phyloP scores from a whole-genome alignment of 176 grass and related monocot species.

The Ensete ventricosum region DNA sequence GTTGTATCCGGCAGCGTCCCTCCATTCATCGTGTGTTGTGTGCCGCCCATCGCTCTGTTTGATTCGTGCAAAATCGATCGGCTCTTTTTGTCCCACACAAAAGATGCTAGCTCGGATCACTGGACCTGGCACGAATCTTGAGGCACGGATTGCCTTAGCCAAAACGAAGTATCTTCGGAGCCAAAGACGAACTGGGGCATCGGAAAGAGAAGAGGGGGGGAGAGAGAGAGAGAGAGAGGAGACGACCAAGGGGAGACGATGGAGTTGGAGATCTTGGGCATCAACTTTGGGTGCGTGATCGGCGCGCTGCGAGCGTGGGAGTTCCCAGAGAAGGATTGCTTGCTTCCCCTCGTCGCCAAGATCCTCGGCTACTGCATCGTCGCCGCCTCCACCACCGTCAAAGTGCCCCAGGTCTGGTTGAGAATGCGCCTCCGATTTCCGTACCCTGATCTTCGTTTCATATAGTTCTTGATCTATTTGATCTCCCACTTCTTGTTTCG shows the following conservation, averaged over 20 bases:
- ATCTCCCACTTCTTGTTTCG: conserved; percentile 1
- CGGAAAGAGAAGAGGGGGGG: neutral
- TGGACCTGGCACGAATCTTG: too few relatives aligned
- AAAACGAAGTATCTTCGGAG: too few relatives aligned
- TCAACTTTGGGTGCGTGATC: conserved; percentile 78
- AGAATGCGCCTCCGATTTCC: neutral
- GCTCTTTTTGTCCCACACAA: too few relatives aligned
- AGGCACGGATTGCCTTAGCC: too few relatives aligned
- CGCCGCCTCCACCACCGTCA: conserved; percentile 91
- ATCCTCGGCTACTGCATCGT: conserved; percentile 90
- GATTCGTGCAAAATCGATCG: too few relatives aligned
- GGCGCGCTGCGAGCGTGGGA: conserved; percentile 38
- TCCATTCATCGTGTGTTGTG: too few relatives aligned
- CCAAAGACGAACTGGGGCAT: neutral
- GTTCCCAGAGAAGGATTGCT: conserved; percentile 70
- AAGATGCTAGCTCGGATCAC: too few relatives aligned
- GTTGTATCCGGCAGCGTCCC: too few relatives aligned
- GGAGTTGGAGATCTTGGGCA: conserved; percentile 88
- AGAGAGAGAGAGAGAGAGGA: conserved; percentile 18
- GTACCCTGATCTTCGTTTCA: too few relatives aligned
- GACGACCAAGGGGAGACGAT: neutral
- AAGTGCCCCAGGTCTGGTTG: conserved; percentile 67
- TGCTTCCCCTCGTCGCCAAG: conserved; percentile 85
- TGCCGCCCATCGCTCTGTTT: too few relatives aligned
- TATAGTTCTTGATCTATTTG: neutral